Base-by-base conservation (phyloP, 169 alveolate genomes). In the Cryptosporidium ubiquitum region DNA sequence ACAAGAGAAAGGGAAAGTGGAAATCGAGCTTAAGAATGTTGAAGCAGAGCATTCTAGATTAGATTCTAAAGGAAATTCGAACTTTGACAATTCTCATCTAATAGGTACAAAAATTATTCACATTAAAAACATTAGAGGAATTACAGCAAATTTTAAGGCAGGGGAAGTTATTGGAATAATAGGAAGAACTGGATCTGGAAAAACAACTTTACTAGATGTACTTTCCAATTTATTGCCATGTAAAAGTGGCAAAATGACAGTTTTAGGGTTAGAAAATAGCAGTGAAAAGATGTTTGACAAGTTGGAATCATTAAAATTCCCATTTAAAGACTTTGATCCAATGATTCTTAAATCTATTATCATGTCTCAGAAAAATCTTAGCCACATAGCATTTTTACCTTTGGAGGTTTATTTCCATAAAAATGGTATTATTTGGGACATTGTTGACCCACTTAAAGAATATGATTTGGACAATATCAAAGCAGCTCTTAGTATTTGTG, bases 181-280 rank as follows among this genome's bases (percentile, higher is more conserved):
- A 3, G 89, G 89, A 42, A 79, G 89, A 64, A 79, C 89, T 9
- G 89, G 89, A n/a, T 79, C 79, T 20, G 89, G 89, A 6, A 79
- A 79, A 47, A 79, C 89, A 40, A 61, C 89, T 5, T 40, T 79
- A 29, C 20, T 79, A 35, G 89, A 64, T 44, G 68, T 79, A 10
- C 49, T 79, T 12, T 57, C 89, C 10, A 31, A 47, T 16, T 61
- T 61, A 58, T n/a, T 61, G 14, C 40, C 61, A 16, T 23, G 40
- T 64, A 29, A 68, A 37, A 31, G 51, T 5, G 75, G 85, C 1
- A 79, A 20, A 12, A 60, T 79, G 69, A 40, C 29, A 3, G n/a
- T 52, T 42, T 42, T 68, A 4, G 61, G 42, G 20, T 18, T 37
- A 4, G 73, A 29, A 3, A 47, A n/a, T 31, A 5, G 26, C 3